Base-by-base conservation (phyloP, 2,329 filamentous ascomycete genomes). In the Penicillium corylophilum region DNA sequence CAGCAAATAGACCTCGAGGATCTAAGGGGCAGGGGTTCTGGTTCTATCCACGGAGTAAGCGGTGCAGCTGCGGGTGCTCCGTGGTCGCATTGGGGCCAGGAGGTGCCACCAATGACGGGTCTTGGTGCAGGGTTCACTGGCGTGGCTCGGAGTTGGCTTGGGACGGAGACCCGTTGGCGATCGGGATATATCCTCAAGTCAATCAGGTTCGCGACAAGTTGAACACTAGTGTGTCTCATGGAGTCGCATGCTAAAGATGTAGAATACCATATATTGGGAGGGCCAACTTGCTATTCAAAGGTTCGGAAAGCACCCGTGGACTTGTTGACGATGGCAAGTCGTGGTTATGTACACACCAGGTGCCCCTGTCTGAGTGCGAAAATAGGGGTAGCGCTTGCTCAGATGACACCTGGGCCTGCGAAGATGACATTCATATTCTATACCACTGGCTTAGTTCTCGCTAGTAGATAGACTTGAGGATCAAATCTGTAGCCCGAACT, bases 61-160 rank as follows among this genome's bases (percentile, higher is more conserved):
- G 28, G n/a, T 28, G n/a, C 16, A 23, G 33, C 29, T 38, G 16
- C 42, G 46, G 45, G 35, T 36, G 29, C 41, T 52, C 47, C 45
- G 50, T 44, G 39, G 50, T 51, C 42, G 48, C 53, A 51, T 51
- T 51, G 4, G 42, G 47, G 15, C 18, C 22, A 28, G 44, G 42
- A 31, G 12, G 46, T 26, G 29, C 54, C 10, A 42, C 54, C 46
- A 54, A 54, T 56, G 43, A 54, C 44, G 39, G n/a, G 6, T 23
- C 31, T 15, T 15, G 15, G 23, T 42, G 36, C 16, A 28, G 40
- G 8, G 16, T 41, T 33, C 31, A 33, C 13, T 33, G n/a, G 13
- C 13, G 29, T 15, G 45, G 20, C 26, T 40, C 20, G 44, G 26
- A 38, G 39, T 28, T 46, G 22, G 1, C 28, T 31, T 33, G 38